A percentile compares a stretch with the other conserved stretches of the same genome.
Conservation (phyloP, 2,329 filamentous ascomycete species). For the Pyricularia sp. region DNA sequence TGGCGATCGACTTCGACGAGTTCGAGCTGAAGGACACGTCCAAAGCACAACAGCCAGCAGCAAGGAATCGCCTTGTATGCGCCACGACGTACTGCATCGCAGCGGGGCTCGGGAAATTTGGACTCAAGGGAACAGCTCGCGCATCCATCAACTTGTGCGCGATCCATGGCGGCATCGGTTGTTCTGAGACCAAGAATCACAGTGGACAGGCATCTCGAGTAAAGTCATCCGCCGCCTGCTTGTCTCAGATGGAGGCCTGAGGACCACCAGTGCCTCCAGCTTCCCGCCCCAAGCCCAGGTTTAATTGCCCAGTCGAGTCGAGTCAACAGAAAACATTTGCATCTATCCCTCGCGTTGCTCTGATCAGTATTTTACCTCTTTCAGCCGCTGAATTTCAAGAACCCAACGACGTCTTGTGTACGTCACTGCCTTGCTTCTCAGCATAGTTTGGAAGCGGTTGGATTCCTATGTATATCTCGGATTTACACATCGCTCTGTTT, state of each 20-base stretch:
- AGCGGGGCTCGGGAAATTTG: neutral
- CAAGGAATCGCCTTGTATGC: neutral
- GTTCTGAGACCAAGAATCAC: neutral
- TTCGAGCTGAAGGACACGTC: neutral
- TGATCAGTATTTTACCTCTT: neutral
- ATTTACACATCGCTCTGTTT: neutral
- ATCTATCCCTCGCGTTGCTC: neutral
- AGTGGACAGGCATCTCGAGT: neutral
- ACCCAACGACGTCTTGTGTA: neutral
- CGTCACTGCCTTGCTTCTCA: neutral
- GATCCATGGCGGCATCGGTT: neutral
- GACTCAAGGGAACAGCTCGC: neutral
- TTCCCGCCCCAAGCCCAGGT: neutral
- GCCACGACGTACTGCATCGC: neutral
- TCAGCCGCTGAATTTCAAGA: neutral
- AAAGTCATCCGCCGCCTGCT: neutral
- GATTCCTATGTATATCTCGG: neutral
- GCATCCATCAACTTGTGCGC: neutral
- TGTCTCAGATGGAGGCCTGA: neutral
- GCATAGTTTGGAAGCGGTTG: neutral
- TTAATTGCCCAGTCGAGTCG: neutral
- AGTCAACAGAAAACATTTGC: neutral
- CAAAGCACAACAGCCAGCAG: neutral
- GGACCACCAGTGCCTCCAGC: neutral
- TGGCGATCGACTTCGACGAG: neutral